Percentiles rank a stretch among this genome's conserved stretches.
Evolutionary conservation across 2,329 filamentous ascomycete genomes (phyloP).

Genomic region (Arthrobotrys sphaeroides): DNA sequence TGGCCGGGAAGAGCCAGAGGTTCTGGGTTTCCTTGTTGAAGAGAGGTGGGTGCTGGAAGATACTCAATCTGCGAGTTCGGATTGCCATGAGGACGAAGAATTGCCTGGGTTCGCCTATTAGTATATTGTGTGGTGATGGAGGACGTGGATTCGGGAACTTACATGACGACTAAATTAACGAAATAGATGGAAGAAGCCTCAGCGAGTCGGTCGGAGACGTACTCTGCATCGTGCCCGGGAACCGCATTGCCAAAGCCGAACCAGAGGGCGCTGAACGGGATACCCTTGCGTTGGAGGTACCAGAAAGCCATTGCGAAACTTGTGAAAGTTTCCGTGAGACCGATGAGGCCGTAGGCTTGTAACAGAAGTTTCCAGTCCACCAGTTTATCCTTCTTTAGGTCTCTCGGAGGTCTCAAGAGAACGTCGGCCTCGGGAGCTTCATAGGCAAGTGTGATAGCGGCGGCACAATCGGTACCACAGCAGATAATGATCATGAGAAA

Average conservation of each 20-base stretch:
- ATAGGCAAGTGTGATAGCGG: slow-evolving; percentile 77
- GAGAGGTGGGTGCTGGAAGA: slow-evolving; percentile 76
- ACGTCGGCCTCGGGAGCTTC: slow-evolving; percentile 81
- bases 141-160: slow-evolving; percentile 60
- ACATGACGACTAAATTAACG: slow-evolving; percentile 80
- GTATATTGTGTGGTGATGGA: slow-evolving; percentile 54
- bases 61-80: slow-evolving; percentile 71
- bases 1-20: slow-evolving; percentile 74
- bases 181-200: slow-evolving; percentile 80
- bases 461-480: slow-evolving; percentile 80
- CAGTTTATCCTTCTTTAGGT: slow-evolving; percentile 74
- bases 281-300: slow-evolving; percentile 71
- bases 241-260: slow-evolving; percentile 70
- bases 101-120: slow-evolving; percentile 59
- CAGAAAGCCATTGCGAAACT: slow-evolving; percentile 74
- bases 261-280: slow-evolving; percentile 73
- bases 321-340: slow-evolving; percentile 69
- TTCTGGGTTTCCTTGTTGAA: slow-evolving; percentile 75
- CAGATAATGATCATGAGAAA: slow-evolving; percentile 73
- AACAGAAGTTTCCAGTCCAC: slow-evolving; percentile 78
- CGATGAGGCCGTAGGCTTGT: slow-evolving; percentile 77
- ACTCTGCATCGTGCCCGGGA: slow-evolving; percentile 65
- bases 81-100: slow-evolving; percentile 69
- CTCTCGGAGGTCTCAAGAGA: slow-evolving; percentile 73
- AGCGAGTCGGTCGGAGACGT: slow-evolving; percentile 68